Conservation (phyloP, 2,329 filamentous ascomycete genomes). For the Penicillium sp. region DNA sequence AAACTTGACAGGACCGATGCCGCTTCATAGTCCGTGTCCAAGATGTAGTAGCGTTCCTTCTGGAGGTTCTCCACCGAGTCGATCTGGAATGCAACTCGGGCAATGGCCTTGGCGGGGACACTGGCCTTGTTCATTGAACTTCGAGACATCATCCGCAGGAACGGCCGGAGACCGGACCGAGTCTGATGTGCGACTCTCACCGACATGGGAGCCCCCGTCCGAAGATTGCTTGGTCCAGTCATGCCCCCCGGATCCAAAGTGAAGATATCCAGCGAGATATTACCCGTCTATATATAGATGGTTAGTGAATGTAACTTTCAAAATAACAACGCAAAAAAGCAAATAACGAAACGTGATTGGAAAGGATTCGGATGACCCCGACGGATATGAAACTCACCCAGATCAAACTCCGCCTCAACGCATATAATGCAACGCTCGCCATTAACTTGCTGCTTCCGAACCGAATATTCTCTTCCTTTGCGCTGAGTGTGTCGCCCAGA, state of each 20-base stretch:
- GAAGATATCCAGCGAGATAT: slow-evolving; percentile 40
- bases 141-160: slow-evolving; percentile 38
- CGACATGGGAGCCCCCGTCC: slow-evolving; percentile 29
- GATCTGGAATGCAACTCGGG: slow-evolving; percentile 37
- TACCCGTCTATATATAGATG: slow-evolving; percentile 28
- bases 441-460: slow-evolving; percentile 41
- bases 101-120: slow-evolving; percentile 38
- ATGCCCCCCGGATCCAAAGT: slow-evolving; percentile 38
- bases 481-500: slow-evolving; percentile 29
- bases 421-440: slow-evolving; percentile 38
- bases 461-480: slow-evolving; percentile 32
- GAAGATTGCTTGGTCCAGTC: slow-evolving; percentile 27
- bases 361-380: neutral
- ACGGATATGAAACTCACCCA: slow-evolving; percentile 27
- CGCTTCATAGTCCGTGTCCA: slow-evolving; percentile 38
- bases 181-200: slow-evolving; percentile 35
- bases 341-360: neutral
- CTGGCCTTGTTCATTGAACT: slow-evolving; percentile 37
- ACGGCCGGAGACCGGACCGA: slow-evolving; percentile 34
- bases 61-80: slow-evolving; percentile 31
- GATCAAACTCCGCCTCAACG: slow-evolving; percentile 38
- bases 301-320: slow-evolving; percentile 1
- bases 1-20: slow-evolving; percentile 36
- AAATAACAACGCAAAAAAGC: neutral
- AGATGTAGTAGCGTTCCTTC: slow-evolving; percentile 37